Percentiles rank a stretch among this genome's conserved stretches.
Conservation (phyloP, 2,329 filamentous ascomycete genomes). For the Cercospora canescens region DNA sequence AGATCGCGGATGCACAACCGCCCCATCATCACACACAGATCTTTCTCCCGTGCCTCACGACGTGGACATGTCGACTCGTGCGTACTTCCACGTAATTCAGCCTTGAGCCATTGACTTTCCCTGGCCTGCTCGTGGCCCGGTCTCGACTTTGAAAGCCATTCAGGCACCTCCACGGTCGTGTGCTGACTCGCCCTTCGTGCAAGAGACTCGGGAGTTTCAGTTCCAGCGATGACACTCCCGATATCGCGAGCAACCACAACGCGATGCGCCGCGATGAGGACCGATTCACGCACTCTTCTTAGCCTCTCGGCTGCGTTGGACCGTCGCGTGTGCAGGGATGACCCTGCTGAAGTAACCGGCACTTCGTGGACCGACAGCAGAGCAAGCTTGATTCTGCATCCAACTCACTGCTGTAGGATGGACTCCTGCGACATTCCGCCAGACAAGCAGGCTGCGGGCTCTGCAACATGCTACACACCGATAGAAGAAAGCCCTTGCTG, state of each 20-base stretch:
- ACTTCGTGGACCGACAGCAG: neutral
- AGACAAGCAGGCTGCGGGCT: neutral
- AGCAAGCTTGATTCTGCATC: neutral
- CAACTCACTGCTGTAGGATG: neutral
- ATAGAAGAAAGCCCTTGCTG: neutral
- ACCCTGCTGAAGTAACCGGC: neutral
- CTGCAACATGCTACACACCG: conserved; percentile 2
- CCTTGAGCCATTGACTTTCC: neutral
- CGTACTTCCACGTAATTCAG: neutral
- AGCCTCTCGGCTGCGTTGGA: neutral
- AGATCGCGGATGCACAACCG: too few species aligned
- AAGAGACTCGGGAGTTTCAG: neutral
- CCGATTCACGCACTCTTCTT: neutral
- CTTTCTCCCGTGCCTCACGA: too few species aligned
- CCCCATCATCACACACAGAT: too few species aligned
- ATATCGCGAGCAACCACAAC: neutral
- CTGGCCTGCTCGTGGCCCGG: neutral
- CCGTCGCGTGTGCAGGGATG: conserved; percentile 2
- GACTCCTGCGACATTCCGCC: neutral
- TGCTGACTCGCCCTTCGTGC: neutral
- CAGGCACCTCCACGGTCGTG: neutral
- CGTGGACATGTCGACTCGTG: too few species aligned
- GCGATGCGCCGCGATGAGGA: neutral
- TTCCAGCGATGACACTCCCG: neutral
- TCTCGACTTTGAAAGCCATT: neutral